Conservation (phyloP, 805 yeast genomes). For the Candida parachauliodes region DNA sequence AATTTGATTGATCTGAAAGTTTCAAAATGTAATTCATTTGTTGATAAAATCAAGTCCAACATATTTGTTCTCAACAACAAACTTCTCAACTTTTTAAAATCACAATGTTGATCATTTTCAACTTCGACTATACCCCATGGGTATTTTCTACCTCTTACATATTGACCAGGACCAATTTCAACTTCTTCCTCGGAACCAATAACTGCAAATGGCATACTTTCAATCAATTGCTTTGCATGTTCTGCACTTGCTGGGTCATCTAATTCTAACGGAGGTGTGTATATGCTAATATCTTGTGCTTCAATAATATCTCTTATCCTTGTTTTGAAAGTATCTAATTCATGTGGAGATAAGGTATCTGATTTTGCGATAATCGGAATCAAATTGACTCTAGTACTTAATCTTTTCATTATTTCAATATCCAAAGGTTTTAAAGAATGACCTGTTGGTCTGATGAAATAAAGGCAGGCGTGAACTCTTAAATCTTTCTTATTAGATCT, state of each 20-base stretch:
- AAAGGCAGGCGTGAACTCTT: constrained; percentile 86
- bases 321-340: constrained; percentile 63
- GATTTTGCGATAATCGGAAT: constrained; percentile 87
- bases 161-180: constrained; percentile 58
- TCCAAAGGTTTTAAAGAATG: constrained; percentile 85
- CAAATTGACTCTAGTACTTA: constrained; percentile 76
- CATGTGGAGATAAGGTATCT: constrained; percentile 75
- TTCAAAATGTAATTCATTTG: constrained; percentile 80
- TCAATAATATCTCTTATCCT: constrained; percentile 80
- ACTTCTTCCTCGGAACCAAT: constrained; percentile 73
- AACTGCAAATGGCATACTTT: constrained; percentile 83
- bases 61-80: constrained; percentile 77
- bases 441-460: constrained; percentile 89
- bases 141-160: constrained; percentile 75
- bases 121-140: constrained; percentile 92
- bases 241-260: constrained; percentile 75
- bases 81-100: constrained; percentile 76
- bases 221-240: constrained; percentile 76
- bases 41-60: constrained; percentile 75
- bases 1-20: constrained; percentile 71
- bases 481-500: constrained; percentile 67
- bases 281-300: constrained; percentile 77
- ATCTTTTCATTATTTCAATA: constrained; percentile 80
- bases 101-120: constrained; percentile 82
- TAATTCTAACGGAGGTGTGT: constrained; percentile 76